phyloP scores from a whole-genome alignment of 495 filamentous ascomycete species.

The Xylaria venustula region DNA sequence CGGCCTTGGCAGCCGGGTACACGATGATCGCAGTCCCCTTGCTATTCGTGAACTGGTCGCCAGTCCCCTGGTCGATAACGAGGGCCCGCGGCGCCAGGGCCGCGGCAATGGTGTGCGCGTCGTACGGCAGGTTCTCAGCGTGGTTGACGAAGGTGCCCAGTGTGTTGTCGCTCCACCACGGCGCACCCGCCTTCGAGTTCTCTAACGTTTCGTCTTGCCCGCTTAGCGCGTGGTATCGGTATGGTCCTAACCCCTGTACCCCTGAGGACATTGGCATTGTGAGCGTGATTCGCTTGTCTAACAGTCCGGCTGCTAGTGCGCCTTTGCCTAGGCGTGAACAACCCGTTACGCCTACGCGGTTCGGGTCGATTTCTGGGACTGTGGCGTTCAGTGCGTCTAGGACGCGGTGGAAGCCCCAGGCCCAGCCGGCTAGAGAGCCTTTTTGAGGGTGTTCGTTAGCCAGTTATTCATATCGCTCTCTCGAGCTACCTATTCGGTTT shows the following conservation, averaged over 20 bases:
- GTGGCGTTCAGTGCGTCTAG: conserved; percentile 51
- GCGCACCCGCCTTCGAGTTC: conserved; percentile 53
- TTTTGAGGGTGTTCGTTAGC: not conserved
- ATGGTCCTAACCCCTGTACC: conserved; percentile 52
- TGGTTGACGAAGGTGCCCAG: conserved; percentile 51
- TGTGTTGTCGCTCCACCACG: conserved; percentile 50
- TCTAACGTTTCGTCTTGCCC: conserved; percentile 55
- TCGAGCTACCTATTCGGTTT: too few relatives aligned
- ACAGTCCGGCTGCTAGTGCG: conserved; percentile 50
- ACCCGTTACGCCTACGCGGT: conserved; percentile 49
- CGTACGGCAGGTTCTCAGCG: conserved; percentile 48
- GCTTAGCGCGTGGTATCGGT: conserved; percentile 50
- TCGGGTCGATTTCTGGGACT: conserved; percentile 48
- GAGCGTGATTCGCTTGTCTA: conserved; percentile 52
- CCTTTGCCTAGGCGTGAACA: conserved; percentile 54
- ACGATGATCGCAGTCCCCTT: conserved; percentile 50
- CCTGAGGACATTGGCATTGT: conserved; percentile 58
- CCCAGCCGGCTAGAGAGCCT: conserved; percentile 54
- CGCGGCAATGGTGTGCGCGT: conserved; percentile 53
- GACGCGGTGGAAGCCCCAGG: conserved; percentile 54
- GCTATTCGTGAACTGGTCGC: conserved; percentile 50
- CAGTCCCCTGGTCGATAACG: conserved; percentile 49
- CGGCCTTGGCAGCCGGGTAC: conserved; percentile 51
- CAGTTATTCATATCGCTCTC: too few relatives aligned
- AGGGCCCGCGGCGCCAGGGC: conserved; percentile 54